Evolutionary conservation across 2,329 filamentous ascomycete genomes (phyloP).

Genomic region (Cladobotryum mycophilum): DNA sequence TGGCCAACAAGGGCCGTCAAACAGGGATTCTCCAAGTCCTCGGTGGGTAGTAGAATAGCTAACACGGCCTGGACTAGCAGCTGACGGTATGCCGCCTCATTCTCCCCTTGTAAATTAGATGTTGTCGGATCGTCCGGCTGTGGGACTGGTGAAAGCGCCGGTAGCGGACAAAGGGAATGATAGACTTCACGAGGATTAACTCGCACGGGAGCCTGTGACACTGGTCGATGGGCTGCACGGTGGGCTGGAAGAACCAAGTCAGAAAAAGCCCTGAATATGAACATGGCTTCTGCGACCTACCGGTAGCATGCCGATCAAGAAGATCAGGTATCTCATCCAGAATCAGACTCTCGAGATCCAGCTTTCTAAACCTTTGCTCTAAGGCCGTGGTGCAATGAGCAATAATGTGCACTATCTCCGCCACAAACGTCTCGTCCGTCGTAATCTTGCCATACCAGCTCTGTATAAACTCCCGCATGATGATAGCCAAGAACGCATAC

Average conservation of each 20-base stretch:
- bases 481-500: slow-evolving; percentile 84
- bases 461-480: slow-evolving; percentile 84
- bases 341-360: slow-evolving; percentile 76
- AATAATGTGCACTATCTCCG: slow-evolving; percentile 82
- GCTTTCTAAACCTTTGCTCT: slow-evolving; percentile 75
- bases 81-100: slow-evolving; percentile 80
- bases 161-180: slow-evolving; percentile 76
- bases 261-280: slow-evolving; percentile 8
- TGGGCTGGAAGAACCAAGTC: slow-evolving; percentile 51
- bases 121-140: slow-evolving; percentile 43
- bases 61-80: slow-evolving; percentile 78
- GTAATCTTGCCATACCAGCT: slow-evolving; percentile 93
- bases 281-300: slow-evolving; percentile 40
- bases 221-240: slow-evolving; percentile 57
- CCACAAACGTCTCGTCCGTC: slow-evolving; percentile 78
- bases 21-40: slow-evolving; percentile 84
- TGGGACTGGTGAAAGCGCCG: slow-evolving; percentile 73
- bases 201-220: slow-evolving; percentile 52
- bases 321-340: slow-evolving; percentile 84
- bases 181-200: slow-evolving; percentile 65
- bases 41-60: slow-evolving; percentile 79
- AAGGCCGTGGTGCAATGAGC: slow-evolving; percentile 85
- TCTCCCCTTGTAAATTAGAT: slow-evolving; percentile 58
- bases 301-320: slow-evolving; percentile 70
- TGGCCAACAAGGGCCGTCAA: slow-evolving; percentile 78